phyloP scores from a whole-genome alignment of 768 basidiomycete genomes.

The Lactifluus hygrophoroides region DNA sequence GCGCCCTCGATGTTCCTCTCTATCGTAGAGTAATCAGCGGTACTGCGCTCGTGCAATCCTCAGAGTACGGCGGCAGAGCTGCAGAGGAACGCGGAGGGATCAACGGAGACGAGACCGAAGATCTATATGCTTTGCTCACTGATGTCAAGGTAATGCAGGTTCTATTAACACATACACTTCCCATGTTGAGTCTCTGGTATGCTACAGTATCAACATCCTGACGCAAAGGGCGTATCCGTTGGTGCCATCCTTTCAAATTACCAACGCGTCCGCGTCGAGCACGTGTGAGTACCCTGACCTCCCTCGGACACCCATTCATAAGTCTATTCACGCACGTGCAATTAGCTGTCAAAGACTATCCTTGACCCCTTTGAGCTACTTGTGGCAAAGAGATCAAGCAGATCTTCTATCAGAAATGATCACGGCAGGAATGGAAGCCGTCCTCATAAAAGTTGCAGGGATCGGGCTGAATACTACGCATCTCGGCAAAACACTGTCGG shows the following conservation, averaged over 20 bases:
- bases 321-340: constrained; percentile 1
- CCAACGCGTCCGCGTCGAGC: constrained; percentile 93
- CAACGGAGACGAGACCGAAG: constrained; percentile 91
- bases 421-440: constrained; percentile 61
- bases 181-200: constrained; percentile 3
- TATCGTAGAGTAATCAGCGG: constrained; percentile 78
- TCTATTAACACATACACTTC: background rate
- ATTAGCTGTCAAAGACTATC: constrained; percentile 71
- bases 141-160: constrained; percentile 57
- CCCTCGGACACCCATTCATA: background rate
- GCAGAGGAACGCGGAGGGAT: constrained; percentile 41
- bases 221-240: constrained; percentile 80
- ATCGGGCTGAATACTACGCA: constrained; percentile 75
- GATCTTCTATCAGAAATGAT: constrained; percentile 86
- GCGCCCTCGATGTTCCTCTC: constrained; percentile 78
- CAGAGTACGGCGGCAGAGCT: constrained; percentile 75
- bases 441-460: constrained; percentile 94
- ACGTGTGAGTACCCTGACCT: constrained; percentile 75
- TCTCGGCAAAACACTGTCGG: constrained; percentile 63
- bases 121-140: constrained; percentile 65
- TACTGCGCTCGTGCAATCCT: constrained; percentile 65
- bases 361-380: constrained; percentile 73
- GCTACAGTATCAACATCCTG: constrained; percentile 62
- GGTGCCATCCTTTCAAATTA: constrained; percentile 98
- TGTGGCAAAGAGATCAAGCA: constrained; percentile 92